phyloP scores from a whole-genome alignment of 1,139 yeast genomes.

The Pichia inconspicua region DNA sequence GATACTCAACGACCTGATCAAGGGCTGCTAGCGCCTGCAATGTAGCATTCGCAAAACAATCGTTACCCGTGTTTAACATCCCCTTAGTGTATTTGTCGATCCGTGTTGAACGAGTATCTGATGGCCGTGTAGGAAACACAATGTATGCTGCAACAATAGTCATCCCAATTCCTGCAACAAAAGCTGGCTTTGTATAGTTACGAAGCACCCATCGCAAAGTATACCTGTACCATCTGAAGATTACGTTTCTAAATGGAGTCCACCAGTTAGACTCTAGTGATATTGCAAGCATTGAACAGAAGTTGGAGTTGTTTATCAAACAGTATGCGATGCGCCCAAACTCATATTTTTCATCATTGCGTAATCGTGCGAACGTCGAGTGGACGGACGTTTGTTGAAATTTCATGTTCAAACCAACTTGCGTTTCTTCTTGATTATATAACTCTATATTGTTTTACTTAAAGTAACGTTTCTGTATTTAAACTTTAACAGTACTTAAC shows the following conservation, averaged over 20 bases:
- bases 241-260: not conserved
- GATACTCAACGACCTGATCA: not conserved
- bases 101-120: constrained; percentile 32
- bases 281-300: no score
- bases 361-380: no score
- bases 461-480: no score
- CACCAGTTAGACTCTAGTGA: no score
- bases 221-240: not conserved
- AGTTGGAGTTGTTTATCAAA: no score
- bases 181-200: not conserved
- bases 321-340: no score
- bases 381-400: no score
- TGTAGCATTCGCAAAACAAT: constrained; percentile 90
- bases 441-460: no score
- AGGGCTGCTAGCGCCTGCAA: constrained; percentile 69
- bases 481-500: no score
- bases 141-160: not conserved
- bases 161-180: not conserved
- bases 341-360: no score
- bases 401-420: no score
- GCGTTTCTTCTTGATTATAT: no score
- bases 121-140: not conserved
- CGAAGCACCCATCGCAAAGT: not conserved
- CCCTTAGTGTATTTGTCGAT: constrained; percentile 81
- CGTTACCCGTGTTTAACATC: constrained; percentile 70